Base-by-base conservation (phyloP, 257 asterid genomes). In the Fraxinus excelsior region DNA sequence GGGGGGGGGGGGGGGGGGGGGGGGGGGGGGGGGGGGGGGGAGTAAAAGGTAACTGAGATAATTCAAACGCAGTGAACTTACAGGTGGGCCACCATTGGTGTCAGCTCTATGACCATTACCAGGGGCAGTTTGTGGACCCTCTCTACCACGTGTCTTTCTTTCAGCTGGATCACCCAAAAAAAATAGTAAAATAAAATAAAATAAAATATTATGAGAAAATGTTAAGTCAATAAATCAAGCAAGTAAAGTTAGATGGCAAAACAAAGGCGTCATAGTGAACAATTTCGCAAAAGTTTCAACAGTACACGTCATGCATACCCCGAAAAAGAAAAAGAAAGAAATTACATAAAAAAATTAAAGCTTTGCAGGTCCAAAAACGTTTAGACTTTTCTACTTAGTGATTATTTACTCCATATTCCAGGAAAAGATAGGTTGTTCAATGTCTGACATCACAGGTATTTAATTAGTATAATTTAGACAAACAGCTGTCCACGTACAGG, bases 71-170 rank as follows among this genome's bases (percentile, higher is more conserved):
- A 85, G 80, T 49, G 75, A 80, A 85, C 97, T 93, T 86, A 95
- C 99, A 85, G 89, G 66, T 73, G 97, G 87, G 77, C 84, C 92
- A 71, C 98, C 98, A 74, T 92, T 96, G 75, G 40, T 89, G 72
- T 93, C 97, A 79, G 94, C 78, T 82, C 92, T 88, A 72, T 88
- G 75, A 79, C 95, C 97, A 82, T 89, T 87, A 60, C 97, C 80
- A 46, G 92, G 56, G 64, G 85, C 86, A 84, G 85, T 76, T 75
- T 86, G 96, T 28, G 74, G 97, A 71, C 84, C 86, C 73, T 90
- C 97, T 29, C 94, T 98, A 81, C 38, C 86, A 32, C 80, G 90
- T 77, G 69, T 91, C 90, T 86, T 93, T 75, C 60, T 90, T 77
- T 96, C 98, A 81, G 87, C 98, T 94, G 92, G 51, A 79, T 74